A percentile compares a stretch with the other conserved stretches of the same genome.
Evolutionary conservation across 106 monocot species (phyloP).

Genomic region (Allium sativum): DNA sequence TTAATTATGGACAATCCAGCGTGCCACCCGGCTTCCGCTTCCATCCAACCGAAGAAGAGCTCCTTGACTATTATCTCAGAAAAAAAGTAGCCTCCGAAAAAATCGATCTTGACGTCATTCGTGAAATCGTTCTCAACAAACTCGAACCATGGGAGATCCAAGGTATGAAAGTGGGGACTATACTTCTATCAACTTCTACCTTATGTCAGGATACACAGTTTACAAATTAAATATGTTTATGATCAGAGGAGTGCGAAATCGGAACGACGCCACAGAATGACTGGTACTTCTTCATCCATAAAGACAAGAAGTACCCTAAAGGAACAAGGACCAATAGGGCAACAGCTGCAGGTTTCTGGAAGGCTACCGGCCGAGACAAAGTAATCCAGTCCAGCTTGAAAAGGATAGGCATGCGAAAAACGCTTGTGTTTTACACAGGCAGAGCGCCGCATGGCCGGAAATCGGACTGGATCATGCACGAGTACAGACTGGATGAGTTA

Average conservation of each 20-base stretch:
- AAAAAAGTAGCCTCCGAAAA: slow-evolving; percentile 78
- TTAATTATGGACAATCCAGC: slow-evolving; percentile 73
- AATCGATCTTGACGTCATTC: slow-evolving; percentile 85
- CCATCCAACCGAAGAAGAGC: slow-evolving; percentile 94
- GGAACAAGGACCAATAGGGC: slow-evolving; percentile 90
- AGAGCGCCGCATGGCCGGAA: slow-evolving; percentile 92
- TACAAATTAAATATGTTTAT: too few species aligned
- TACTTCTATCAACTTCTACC: not conserved
- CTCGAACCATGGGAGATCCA: slow-evolving; percentile 98
- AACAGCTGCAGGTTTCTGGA: slow-evolving; percentile 94
- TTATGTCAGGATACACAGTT: not conserved
- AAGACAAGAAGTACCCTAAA: slow-evolving; percentile 96
- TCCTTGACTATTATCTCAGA: slow-evolving; percentile 75
- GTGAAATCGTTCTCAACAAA: slow-evolving; percentile 88
- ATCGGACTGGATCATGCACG: slow-evolving; percentile 99
- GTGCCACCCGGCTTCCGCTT: slow-evolving; percentile 92
- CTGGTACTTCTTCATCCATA: slow-evolving; percentile 99
- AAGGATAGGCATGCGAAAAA: slow-evolving; percentile 92
- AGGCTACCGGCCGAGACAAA: slow-evolving; percentile 94
- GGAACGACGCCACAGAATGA: slow-evolving; percentile 87
- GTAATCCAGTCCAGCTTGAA: slow-evolving; percentile 59
- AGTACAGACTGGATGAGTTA: slow-evolving; percentile 86
- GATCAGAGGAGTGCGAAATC: slow-evolving; percentile 87
- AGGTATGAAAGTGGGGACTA: slow-evolving; percentile 27
- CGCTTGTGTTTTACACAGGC: slow-evolving; percentile 89